Evolutionary conservation across 306 rosid species (phyloP).

Genomic region (Argentina anserina): DNA sequence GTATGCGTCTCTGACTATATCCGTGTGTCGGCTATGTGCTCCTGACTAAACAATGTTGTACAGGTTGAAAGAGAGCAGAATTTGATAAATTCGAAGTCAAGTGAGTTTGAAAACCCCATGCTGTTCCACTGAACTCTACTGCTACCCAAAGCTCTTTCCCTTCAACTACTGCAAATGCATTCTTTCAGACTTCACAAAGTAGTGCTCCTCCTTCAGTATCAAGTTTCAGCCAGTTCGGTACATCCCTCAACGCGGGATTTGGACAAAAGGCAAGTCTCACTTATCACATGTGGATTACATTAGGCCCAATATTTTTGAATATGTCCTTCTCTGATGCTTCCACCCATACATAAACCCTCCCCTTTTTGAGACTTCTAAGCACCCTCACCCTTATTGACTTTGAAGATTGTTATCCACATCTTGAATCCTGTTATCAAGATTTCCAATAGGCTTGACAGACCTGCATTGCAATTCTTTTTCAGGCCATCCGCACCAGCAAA

Average conservation of each 20-base stretch:
- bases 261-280: constrained; percentile 46
- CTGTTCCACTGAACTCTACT: constrained; percentile 30
- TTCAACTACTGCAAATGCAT: constrained; percentile 42
- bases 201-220: constrained; percentile 62
- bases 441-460: not conserved
- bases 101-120: constrained; percentile 58
- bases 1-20: not conserved
- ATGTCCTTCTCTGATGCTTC: not conserved
- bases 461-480: constrained; percentile 15
- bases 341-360: not conserved
- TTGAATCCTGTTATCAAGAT: not conserved
- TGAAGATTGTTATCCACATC: not conserved
- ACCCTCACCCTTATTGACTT: not conserved
- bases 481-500: constrained; percentile 51
- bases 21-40: constrained; percentile 9
- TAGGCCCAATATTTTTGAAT: not conserved
- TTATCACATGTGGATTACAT: not conserved
- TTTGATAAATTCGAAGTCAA: constrained; percentile 60
- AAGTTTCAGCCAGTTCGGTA: constrained; percentile 74
- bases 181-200: constrained; percentile 41
- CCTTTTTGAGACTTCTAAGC: not conserved
- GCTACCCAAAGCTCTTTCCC: constrained; percentile 39
- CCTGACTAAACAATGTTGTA: constrained; percentile 20
- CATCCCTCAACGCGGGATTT: constrained; percentile 47
- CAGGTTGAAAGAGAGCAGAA: constrained; percentile 93